Evolutionary conservation across 129 eudicot genomes (phyloP).

Genomic region (Flaveria linearis): DNA sequence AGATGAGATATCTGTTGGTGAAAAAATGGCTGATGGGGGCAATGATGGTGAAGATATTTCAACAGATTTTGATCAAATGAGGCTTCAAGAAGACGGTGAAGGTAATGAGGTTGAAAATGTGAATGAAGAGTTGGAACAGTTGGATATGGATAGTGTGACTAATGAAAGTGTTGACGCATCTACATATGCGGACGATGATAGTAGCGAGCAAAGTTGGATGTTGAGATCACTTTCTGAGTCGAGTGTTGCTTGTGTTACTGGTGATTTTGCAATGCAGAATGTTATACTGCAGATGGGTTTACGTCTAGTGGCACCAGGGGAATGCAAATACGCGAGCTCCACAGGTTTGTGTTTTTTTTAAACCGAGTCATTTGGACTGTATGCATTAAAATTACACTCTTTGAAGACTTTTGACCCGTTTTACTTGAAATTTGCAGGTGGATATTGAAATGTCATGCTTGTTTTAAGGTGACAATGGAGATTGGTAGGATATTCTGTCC

Average conservation of each 20-base stretch:
- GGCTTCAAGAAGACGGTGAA: conserved; percentile 57
- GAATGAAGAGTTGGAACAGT: conserved; percentile 35
- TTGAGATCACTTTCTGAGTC: conserved; percentile 93
- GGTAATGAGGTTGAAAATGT: conserved; percentile 33
- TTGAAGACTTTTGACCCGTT: conserved; percentile 12
- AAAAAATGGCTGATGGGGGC: conserved; percentile 20
- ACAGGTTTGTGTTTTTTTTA: conserved; percentile 49
- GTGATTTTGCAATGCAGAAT: conserved; percentile 96
- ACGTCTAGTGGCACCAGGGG: conserved; percentile 96
- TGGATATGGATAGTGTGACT: conserved; percentile 48
- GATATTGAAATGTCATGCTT: conserved; percentile 96
- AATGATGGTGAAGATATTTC: conserved; percentile 50
- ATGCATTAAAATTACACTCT: not conserved
- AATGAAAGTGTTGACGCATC: conserved; percentile 53
- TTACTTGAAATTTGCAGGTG: conserved; percentile 52
- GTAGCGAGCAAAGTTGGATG: conserved; percentile 97
- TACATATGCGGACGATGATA: conserved; percentile 55
- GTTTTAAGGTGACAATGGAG: conserved; percentile 84
- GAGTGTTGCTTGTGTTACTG: conserved; percentile 86
- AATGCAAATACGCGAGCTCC: conserved; percentile 95
- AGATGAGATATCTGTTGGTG: conserved; percentile 38
- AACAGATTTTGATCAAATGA: conserved; percentile 61
- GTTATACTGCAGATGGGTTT: conserved; percentile 95
- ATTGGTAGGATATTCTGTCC: conserved; percentile 89
- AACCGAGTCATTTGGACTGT: not conserved